Base-by-base conservation (phyloP, 768 basidiomycete species). In the Harrya chromipes region DNA sequence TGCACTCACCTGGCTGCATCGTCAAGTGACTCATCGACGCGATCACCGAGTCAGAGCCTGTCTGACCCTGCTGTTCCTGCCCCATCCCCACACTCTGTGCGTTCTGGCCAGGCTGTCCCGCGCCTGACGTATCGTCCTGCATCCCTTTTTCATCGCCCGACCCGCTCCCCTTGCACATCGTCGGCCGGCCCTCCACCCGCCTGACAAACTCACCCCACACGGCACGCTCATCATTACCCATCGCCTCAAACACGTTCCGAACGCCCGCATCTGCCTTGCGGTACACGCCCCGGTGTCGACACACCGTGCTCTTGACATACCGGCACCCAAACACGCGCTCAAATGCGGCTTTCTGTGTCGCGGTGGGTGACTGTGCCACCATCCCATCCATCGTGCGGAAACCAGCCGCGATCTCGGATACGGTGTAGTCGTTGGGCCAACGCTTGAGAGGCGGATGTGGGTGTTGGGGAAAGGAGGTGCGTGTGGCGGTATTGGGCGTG, bases 341-440 rank as follows among this genome's bases (percentile, higher is more conserved):
- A 49, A 87, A 87, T 6, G 84, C 83, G 2, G 70, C 69, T n/a
- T 78, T 79, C 57, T 86, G 85, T 4, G 82, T 85, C 57, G 80
- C 72, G 64, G 72, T 54, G 67, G 75, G 36, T 49, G 60, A 61
- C 43, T 67, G 59, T 0, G 59, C 54, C 9, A 69, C 67, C 36
- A 75, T 55, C n/a, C 47, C 17, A 46, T 75, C 72, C 72, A 77
- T 78, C 35, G 76, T 67, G 33, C 71, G 74, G 63, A 87, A 85
- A 2, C 85, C 85, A 1, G 65, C 61, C 1, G 83, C 76, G 48
- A 87, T 72, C 61, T 87, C 84, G 43, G 74, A 75, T 19, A 87
- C 85, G 9, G 81, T 82, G 62, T 84, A 85, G 67, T 87, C 85
- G 59, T 86, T 85, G 31, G 85, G 85, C 85, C 85, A 87, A 13